Percentiles rank a stretch among this genome's conserved stretches.
These are phyloP conservation scores for Pseudogymnoascus sp. DNA, from an alignment of 2,329 filamentous ascomycete species.

Conservation along the genomic window DNA sequence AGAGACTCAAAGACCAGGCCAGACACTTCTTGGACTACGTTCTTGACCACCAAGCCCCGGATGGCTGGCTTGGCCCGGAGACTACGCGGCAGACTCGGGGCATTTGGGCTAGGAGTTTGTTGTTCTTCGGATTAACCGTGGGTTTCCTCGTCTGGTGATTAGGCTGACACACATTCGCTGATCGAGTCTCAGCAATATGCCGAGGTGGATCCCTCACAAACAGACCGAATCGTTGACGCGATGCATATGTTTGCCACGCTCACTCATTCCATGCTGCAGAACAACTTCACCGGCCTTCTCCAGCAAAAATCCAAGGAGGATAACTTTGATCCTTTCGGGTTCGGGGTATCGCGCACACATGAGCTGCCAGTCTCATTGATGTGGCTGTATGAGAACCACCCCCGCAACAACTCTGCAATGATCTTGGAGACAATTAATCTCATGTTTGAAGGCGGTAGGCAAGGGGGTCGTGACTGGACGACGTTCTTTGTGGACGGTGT, in stretches of 20 bases:
- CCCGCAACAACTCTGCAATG: constrained; percentile 18
- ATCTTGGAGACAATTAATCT: constrained; percentile 28
- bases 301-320: constrained; percentile 31
- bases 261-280: constrained; percentile 46
- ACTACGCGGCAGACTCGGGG: constrained; percentile 35
- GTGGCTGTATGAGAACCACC: constrained; percentile 29
- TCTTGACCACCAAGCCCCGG: constrained; percentile 40
- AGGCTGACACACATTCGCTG: not conserved
- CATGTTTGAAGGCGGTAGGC: constrained; percentile 16
- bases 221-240: constrained; percentile 38
- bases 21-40: constrained; percentile 38
- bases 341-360: constrained; percentile 32
- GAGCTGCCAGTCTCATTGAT: constrained; percentile 35
- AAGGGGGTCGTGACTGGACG: constrained; percentile 18
- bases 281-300: constrained; percentile 45
- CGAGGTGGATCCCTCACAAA: constrained; percentile 40
- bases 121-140: constrained; percentile 40
- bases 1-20: constrained; percentile 43
- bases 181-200: constrained; percentile 28
- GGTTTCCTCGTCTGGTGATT: constrained; percentile 12
- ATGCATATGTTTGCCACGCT: constrained; percentile 44
- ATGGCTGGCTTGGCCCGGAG: constrained; percentile 54
- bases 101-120: constrained; percentile 46
- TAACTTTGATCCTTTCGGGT: constrained; percentile 32
- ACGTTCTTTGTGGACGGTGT: constrained; percentile 18